phyloP scores from a whole-genome alignment of 73 alveolate species.

The Uronychia setigera region DNA sequence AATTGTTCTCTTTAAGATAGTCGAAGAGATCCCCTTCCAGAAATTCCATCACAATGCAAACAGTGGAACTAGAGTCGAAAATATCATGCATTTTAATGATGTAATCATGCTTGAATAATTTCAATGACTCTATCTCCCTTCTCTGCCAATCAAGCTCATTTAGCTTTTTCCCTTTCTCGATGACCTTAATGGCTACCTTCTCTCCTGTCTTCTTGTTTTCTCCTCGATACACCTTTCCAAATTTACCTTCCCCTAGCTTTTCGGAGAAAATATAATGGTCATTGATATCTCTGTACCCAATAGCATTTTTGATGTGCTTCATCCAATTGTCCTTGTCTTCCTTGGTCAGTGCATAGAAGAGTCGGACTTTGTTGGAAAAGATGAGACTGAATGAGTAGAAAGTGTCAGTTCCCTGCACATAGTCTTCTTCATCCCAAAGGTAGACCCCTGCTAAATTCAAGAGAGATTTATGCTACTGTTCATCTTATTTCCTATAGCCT shows the following conservation, averaged over 20 bases:
- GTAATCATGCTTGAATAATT: neutral
- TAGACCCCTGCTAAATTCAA: slow-evolving; percentile 43
- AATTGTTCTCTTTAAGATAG: slow-evolving; percentile 44
- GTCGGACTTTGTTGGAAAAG: slow-evolving; percentile 55
- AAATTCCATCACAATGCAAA: slow-evolving; percentile 68
- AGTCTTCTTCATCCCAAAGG: slow-evolving; percentile 37
- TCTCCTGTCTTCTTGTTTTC: slow-evolving; percentile 20
- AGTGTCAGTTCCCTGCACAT: slow-evolving; percentile 17
- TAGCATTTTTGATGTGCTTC: neutral
- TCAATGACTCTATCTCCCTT: neutral
- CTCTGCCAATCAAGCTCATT: neutral
- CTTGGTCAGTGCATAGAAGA: slow-evolving; percentile 46
- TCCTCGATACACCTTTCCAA: slow-evolving; percentile 40
- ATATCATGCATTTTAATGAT: neutral
- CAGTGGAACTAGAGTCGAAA: slow-evolving; percentile 8
- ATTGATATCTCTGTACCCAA: neutral
- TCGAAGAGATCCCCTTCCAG: slow-evolving; percentile 69
- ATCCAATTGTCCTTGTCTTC: slow-evolving; percentile 7
- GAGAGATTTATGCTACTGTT: slow-evolving; percentile 55
- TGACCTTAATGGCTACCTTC: slow-evolving; percentile 35
- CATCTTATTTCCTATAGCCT: slow-evolving; percentile 41
- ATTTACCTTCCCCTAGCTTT: neutral
- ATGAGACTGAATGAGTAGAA: slow-evolving; percentile 48
- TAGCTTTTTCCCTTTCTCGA: slow-evolving; percentile 22
- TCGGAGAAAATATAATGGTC: neutral